phyloP scores from a whole-genome alignment of 2,329 filamentous ascomycete genomes.

The Penicillium occitanis region DNA sequence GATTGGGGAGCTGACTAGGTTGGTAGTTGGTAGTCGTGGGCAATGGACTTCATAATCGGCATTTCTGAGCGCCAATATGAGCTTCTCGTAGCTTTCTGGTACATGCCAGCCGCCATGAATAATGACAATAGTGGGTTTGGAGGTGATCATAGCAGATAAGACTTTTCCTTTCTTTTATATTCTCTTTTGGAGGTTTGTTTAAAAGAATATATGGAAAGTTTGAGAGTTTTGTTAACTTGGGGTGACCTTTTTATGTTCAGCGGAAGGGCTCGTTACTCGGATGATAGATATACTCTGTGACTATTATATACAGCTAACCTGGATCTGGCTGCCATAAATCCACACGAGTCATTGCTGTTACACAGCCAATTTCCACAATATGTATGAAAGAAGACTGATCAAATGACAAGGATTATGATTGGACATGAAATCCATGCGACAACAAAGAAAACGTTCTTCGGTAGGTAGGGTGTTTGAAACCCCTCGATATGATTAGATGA shows the following conservation, averaged over 20 bases:
- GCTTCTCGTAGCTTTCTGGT: constrained; percentile 23
- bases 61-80: constrained; percentile 24
- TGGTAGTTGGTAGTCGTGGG: constrained; percentile 25
- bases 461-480: background rate
- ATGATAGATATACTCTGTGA: too few species aligned
- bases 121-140: constrained; percentile 33
- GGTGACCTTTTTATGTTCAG: background rate
- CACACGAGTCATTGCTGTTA: background rate
- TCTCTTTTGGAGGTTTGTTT: background rate
- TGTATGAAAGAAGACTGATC: too few species aligned
- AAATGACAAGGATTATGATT: background rate
- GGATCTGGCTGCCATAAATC: background rate
- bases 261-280: background rate
- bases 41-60: constrained; percentile 26
- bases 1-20: constrained; percentile 20
- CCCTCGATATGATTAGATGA: background rate
- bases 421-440: background rate
- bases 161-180: background rate
- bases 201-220: background rate
- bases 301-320: background rate
- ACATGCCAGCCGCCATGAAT: constrained; percentile 43
- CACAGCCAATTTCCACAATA: background rate
- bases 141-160: background rate
- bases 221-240: background rate
- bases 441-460: too few species aligned